Percentiles rank a stretch among this genome's conserved stretches.
phyloP scores from a whole-genome alignment of 768 basidiomycete species.

The Leccinum longicurvipes region DNA sequence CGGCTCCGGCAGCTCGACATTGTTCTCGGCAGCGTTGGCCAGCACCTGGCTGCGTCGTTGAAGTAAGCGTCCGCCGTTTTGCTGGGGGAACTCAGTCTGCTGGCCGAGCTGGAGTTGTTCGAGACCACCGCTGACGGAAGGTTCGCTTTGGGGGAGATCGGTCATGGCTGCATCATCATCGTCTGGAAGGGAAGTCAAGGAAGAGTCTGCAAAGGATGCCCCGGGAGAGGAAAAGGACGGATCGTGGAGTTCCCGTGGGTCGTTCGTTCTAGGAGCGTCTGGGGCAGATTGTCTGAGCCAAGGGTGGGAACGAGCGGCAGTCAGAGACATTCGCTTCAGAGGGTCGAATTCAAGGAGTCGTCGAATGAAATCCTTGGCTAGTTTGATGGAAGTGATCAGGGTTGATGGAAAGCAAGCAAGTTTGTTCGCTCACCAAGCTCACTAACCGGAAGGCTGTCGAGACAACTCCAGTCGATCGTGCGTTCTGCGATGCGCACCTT shows the following conservation, averaged over 20 bases:
- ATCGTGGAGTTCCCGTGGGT: background rate
- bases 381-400: conserved; percentile 31
- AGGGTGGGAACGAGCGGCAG: conserved; percentile 63
- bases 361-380: conserved; percentile 66
- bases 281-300: conserved; percentile 52
- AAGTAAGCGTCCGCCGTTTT: conserved; percentile 23
- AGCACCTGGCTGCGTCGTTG: conserved; percentile 50
- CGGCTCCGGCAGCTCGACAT: conserved; percentile 45
- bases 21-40: conserved; percentile 41
- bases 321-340: conserved; percentile 62
- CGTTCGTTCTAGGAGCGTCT: background rate
- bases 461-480: conserved; percentile 56
- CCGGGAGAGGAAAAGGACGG: conserved; percentile 8
- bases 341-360: conserved; percentile 67
- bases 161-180: conserved; percentile 20
- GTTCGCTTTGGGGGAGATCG: conserved; percentile 11
- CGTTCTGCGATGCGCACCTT: conserved; percentile 58
- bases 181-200: conserved; percentile 22
- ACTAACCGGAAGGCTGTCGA: conserved; percentile 41
- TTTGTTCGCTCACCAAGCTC: conserved; percentile 40
- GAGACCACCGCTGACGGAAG: conserved; percentile 32
- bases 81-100: conserved; percentile 5
- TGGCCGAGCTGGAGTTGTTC: conserved; percentile 34
- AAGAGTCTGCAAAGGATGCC: conserved; percentile 14
- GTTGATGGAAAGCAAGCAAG: background rate